Base-by-base conservation (phyloP, 805 yeast genomes). In the Saturnispora gosingensis region DNA sequence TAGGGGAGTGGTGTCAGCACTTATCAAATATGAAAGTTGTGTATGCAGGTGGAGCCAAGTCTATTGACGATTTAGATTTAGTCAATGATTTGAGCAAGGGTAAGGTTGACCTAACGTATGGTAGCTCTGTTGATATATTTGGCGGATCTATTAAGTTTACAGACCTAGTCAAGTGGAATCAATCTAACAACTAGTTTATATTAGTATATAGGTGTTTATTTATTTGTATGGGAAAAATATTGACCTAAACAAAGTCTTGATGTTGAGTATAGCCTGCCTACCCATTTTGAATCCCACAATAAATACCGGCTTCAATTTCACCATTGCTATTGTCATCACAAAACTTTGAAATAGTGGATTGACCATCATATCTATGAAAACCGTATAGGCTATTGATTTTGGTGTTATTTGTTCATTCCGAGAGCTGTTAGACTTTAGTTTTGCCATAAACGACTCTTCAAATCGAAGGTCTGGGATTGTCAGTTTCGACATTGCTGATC, bases 31-130 rank as follows among this genome's bases (percentile, higher is more conserved):
- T 86, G 2, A 89, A 85, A 34, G 80, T 88, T 4, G 96, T 91
- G 2, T 93, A 93, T 66, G 99, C 99, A 30, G 99, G 99, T 13
- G 99, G 99, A 3, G 99, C 97, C 25, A 83, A 80, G 59, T 76
- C 78, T 64, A 63, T 86, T 0, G 65, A 68, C 0, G 99, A 93
- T 64, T 73, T 93, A 56, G 72, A 69, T 5, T 69, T 75, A 25
- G 98, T 93, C 2, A 66, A 81, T 9, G 54, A 65, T 43, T 69
- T 93, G 61, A 88, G 97, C 63, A 61, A 68, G 2, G 96, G 96
- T 3, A 83, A 77, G 60, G 96, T 93, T 13, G 98, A 93, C 64
- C 72, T 93, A 63, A 93, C 99, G 0, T 90, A 71, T 62, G 99
- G 99, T 2, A 85, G 95, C 64, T 85, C 97, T 0, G 69, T 93